Percentiles rank a stretch among this genome's conserved stretches.
phyloP scores from a whole-genome alignment of 108 stramenopile genomes.

The Cyclotella kingstonii region DNA sequence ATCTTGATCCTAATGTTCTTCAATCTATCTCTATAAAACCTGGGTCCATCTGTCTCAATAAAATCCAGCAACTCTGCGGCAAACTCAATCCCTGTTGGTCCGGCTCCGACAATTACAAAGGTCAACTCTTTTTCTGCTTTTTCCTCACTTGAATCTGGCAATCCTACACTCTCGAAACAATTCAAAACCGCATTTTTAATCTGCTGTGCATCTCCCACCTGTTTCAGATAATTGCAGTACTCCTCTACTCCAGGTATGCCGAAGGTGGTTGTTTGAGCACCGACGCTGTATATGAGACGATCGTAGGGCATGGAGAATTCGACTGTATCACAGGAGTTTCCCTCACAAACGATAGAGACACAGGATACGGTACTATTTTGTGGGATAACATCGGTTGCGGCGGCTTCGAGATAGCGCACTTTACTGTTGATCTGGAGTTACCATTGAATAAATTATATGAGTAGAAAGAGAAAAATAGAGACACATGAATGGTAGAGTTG shows the following conservation, averaged over 20 bases:
- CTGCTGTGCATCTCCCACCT: slow-evolving; percentile 77
- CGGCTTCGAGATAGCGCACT: slow-evolving; percentile 84
- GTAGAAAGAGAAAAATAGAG: background rate
- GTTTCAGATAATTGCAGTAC: slow-evolving; percentile 90
- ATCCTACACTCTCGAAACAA: slow-evolving; percentile 92
- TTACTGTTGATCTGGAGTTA: slow-evolving; percentile 65
- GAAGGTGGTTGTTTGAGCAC: slow-evolving; percentile 94
- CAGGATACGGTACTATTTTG: slow-evolving; percentile 66
- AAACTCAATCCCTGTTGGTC: slow-evolving; percentile 94
- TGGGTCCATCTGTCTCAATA: slow-evolving; percentile 88
- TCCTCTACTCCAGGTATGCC: slow-evolving; percentile 92
- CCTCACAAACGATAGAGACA: slow-evolving; percentile 89
- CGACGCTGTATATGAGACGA: slow-evolving; percentile 84
- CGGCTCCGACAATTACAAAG: slow-evolving; percentile 93
- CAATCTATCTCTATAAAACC: slow-evolving; percentile 85
- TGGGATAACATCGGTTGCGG: slow-evolving; percentile 78
- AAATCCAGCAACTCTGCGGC: slow-evolving; percentile 93
- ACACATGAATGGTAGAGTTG: background rate
- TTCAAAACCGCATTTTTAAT: slow-evolving; percentile 89
- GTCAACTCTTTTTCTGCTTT: slow-evolving; percentile 62
- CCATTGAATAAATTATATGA: background rate
- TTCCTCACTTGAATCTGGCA: slow-evolving; percentile 82
- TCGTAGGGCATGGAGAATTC: slow-evolving; percentile 88
- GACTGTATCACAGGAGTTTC: slow-evolving; percentile 82
- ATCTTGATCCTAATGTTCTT: slow-evolving; percentile 88